Base-by-base conservation (phyloP, 2,329 filamentous ascomycete genomes). In the Bisporella sp. region DNA sequence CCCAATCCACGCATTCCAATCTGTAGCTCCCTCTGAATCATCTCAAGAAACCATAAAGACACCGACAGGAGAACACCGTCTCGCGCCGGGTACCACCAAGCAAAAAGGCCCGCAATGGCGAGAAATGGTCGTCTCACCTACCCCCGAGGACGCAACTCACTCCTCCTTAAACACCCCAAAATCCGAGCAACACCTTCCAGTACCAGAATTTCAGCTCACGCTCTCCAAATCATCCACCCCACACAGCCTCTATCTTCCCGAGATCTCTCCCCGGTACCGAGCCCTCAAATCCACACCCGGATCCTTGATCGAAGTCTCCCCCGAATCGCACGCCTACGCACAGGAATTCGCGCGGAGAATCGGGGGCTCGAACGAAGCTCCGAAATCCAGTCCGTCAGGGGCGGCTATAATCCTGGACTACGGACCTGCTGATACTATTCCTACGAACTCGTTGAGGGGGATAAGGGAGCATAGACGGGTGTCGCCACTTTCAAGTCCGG, bases 381-480 rank as follows among this genome's bases (percentile, higher is more conserved):
- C 75, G 1, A 91, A 89, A 64, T 59, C 73, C 0, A 66, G 64
- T 1, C 82, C 91, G 1, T 85, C 83, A 1, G 93, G 93, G 46
- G 93, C 91, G 6, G 93, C 92, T 1, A 75, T 99, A n/a, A 89
- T 99, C 59, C 81, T 99, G 43, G 93, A 99, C 71, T 99, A 99
- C 69, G 93, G 93, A 13, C 87, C 92, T 4, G 69, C 81, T 3
- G 75, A 82, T 60, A 87, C 79, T 0, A 83, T 99, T 45, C 93
- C 93, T 3, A 74, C 87, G 53, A 95, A 96, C 74, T 95, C 90
- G 0, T 77, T 99, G 28, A 86, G 93, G 32, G 93, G 93, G 28
- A 97, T 99, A 67, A 80, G 83, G 35, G 73, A 77, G 11, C 93
- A 99, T 70, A 73, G 75, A 29, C 76, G 78, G 29, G 86, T 95